Conservation (phyloP, 2,329 filamentous ascomycete genomes). For the Apiospora rasikravindrae region DNA sequence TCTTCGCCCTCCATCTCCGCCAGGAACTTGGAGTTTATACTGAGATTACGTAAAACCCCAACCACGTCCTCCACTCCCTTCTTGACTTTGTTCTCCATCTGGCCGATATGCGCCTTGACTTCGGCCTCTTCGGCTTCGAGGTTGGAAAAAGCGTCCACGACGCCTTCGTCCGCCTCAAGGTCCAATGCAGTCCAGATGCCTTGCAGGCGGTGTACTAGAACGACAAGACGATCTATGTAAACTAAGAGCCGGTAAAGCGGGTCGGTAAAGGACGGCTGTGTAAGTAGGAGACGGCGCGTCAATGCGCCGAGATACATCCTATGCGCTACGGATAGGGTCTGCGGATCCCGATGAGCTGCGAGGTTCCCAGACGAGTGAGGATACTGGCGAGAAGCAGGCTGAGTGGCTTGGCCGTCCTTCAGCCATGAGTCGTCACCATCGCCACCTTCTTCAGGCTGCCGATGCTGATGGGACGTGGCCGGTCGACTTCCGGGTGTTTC, state of each 20-base stretch:
- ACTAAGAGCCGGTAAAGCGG: conserved; percentile 70
- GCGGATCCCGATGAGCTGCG: conserved; percentile 71
- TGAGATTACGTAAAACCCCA: conserved; percentile 52
- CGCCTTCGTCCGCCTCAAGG: conserved; percentile 80
- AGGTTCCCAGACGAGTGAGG: neutral
- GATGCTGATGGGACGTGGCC: conserved; percentile 23
- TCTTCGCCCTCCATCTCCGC: conserved; percentile 47
- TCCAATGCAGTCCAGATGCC: conserved; percentile 79
- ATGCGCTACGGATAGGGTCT: conserved; percentile 82
- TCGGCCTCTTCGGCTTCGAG: conserved; percentile 74
- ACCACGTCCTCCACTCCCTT: conserved; percentile 72
- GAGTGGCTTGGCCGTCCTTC: neutral
- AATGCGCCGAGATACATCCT: conserved; percentile 75
- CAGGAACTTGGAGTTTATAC: conserved; percentile 50
- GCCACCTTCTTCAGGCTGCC: neutral
- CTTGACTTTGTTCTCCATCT: conserved; percentile 69
- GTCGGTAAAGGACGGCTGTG: conserved; percentile 66
- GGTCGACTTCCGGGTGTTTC: conserved; percentile 32
- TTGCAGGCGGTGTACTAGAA: conserved; percentile 77
- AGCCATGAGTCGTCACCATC: conserved; percentile 19
- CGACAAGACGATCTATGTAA: conserved; percentile 81
- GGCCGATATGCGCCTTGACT: conserved; percentile 67
- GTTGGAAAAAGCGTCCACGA: conserved; percentile 76
- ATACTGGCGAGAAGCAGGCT: conserved; percentile 25
- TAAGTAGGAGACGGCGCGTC: conserved; percentile 68